Evolutionary conservation across 345 rosid species (phyloP).

Genomic region (Salix arbutifolia): DNA sequence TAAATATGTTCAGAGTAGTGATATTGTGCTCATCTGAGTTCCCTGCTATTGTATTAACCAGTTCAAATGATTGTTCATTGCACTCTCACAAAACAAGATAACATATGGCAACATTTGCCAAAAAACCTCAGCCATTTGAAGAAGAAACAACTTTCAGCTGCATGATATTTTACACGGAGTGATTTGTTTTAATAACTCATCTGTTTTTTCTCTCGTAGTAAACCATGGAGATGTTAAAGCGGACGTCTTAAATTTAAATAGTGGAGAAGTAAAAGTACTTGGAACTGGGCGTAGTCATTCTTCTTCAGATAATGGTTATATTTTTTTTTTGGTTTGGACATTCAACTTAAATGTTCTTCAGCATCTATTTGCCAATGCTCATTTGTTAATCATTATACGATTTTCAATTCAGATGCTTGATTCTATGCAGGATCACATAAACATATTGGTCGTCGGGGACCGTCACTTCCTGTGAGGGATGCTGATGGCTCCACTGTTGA

Average conservation of each 20-base stretch:
- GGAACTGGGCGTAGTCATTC: constrained; percentile 31
- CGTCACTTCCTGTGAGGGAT: constrained; percentile 33
- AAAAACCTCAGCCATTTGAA: background rate
- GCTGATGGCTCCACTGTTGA: constrained; percentile 31
- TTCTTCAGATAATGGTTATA: constrained; percentile 42
- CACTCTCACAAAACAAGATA: background rate
- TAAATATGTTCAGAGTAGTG: background rate
- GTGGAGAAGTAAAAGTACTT: constrained; percentile 28
- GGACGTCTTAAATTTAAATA: constrained; percentile 25
- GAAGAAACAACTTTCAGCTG: background rate
- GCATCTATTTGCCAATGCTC: background rate
- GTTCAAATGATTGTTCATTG: background rate
- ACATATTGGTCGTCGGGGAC: constrained; percentile 40
- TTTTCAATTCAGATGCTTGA: constrained; percentile 4
- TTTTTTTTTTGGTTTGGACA: background rate
- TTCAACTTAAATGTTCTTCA: background rate
- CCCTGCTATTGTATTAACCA: background rate
- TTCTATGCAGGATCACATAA: constrained; percentile 41
- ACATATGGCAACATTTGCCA: background rate
- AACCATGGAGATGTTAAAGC: constrained; percentile 28
- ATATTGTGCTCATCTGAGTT: background rate
- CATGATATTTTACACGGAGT: background rate
- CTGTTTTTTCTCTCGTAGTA: constrained; percentile 15
- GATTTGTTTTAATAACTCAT: background rate
- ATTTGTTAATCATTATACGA: background rate